Base-by-base conservation (phyloP, 169 alveolate species). In the Plasmodium vivax region DNA sequence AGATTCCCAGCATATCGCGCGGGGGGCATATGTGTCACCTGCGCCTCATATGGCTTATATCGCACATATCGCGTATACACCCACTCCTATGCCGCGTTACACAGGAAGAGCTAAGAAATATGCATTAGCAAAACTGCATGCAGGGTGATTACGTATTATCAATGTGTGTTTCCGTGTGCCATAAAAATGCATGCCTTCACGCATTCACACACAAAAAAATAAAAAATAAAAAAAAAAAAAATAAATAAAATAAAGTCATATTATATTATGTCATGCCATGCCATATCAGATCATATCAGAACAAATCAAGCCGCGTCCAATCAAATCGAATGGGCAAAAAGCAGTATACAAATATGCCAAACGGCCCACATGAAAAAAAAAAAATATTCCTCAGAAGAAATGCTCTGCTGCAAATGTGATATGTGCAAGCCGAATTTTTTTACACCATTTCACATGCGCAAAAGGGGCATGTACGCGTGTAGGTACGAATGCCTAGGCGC, bases 101-200 rank as follows among this genome's bases (percentile, higher is more conserved):
- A 23, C 43, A 74, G 14, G 19, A 74, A 14, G 19, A 32, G 8
- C 43, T 73, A 36, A 85, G 32, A 85, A 85, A 85, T 72, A 34
- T 85, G 38, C 12, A 51, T 85, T 23, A 73, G 30, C 23, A 56
- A 62, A 68, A 12, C 38, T 85, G 93, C 93, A 85, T 85, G 93
- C 93, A 85, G 62, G 74, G 80, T 85, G 92, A 62, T 19, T 36
- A 12, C 30, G 34, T 30, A n/a, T 73, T 74, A 47, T 73, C 84
- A 73, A 74, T 73, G 93, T 85, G 93, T 85, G 84, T 73, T 85
- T 73, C 77, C 85, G 77, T 85, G 93, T 83, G 80, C 81, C 83
- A 85, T 45, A 85, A 85, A 85, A 74, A 85, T 56, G 74, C 85
- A 51, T 85, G 83, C 3, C 36, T 36, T 58, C 77, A 85, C 77